phyloP scores from a whole-genome alignment of 176 grass and related monocot genomes.

The Saccharum officinarum region DNA sequence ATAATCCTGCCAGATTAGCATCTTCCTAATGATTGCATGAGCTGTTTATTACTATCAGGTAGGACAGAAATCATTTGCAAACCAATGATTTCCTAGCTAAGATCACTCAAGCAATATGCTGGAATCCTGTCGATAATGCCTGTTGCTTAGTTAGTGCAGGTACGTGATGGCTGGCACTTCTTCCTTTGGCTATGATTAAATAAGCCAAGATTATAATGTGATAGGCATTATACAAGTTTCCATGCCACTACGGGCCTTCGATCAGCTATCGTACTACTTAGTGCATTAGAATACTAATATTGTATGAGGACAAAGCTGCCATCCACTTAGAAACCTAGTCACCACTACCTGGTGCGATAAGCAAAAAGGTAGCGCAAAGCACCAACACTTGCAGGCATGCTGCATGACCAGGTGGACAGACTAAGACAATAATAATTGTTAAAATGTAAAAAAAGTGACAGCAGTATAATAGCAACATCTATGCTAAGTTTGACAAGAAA shows the following conservation, averaged over 20 bases:
- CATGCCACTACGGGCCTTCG: neutral
- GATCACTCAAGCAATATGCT: conserved; percentile 38
- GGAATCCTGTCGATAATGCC: conserved; percentile 33
- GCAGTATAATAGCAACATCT: neutral
- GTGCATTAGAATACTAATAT: conserved; percentile 4
- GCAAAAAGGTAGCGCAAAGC: neutral
- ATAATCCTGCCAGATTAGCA: conserved; percentile 29
- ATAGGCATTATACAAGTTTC: neutral
- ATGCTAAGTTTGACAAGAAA: neutral
- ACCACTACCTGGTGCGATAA: conserved; percentile 13
- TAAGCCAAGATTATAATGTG: neutral
- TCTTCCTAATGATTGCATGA: conserved; percentile 46
- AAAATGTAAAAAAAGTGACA: neutral
- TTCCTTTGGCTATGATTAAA: conserved; percentile 7
- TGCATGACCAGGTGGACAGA: neutral
- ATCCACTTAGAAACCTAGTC: conserved; percentile 18
- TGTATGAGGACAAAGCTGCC: neutral
- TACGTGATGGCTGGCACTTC: conserved; percentile 33
- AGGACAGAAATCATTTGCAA: conserved; percentile 34
- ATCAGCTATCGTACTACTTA: neutral
- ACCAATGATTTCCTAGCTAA: conserved; percentile 33
- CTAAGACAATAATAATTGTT: neutral
- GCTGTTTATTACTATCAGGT: conserved; percentile 31
- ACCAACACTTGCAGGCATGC: conserved; percentile 22
- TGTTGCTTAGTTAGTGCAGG: conserved; percentile 32